Evolutionary conservation across 2,329 filamentous ascomycete species (phyloP).

Genomic region (Talaromyces islandicus): DNA sequence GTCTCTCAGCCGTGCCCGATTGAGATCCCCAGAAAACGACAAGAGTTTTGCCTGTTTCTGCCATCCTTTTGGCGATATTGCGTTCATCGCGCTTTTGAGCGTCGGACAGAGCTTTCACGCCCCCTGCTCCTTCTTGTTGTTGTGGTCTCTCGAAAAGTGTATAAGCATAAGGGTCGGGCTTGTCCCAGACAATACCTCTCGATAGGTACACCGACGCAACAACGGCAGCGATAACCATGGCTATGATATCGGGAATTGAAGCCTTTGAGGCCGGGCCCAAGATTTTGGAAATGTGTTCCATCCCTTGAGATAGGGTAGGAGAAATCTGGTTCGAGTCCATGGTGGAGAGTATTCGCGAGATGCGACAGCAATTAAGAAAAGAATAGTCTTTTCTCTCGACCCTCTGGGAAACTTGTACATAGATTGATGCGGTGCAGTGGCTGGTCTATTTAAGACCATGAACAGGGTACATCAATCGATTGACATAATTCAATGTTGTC

Average conservation of each 20-base stretch:
- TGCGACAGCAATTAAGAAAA: neutral
- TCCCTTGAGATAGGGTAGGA: neutral
- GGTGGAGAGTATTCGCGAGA: neutral
- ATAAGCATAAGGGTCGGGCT: neutral
- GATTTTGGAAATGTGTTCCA: neutral
- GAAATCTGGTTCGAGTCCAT: too few relatives aligned
- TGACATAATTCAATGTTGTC: neutral
- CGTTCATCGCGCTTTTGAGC: neutral
- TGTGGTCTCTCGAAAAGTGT: neutral
- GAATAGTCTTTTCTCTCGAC: neutral
- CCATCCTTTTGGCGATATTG: neutral
- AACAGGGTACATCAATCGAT: neutral
- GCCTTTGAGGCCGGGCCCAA: neutral
- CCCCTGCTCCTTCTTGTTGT: neutral
- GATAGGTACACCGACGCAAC: neutral
- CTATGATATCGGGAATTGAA: neutral
- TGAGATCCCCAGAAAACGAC: constrained; percentile 20
- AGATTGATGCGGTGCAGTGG: neutral
- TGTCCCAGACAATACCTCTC: neutral
- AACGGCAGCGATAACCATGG: neutral
- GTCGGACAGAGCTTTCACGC: neutral
- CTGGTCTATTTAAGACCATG: neutral
- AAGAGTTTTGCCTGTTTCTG: neutral
- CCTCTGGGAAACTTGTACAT: neutral
- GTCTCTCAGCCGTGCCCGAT: constrained; percentile 15